These are phyloP conservation scores for Somion occarium DNA, from an alignment of 1,284 basidiomycete genomes.

Conservation along the genomic window DNA sequence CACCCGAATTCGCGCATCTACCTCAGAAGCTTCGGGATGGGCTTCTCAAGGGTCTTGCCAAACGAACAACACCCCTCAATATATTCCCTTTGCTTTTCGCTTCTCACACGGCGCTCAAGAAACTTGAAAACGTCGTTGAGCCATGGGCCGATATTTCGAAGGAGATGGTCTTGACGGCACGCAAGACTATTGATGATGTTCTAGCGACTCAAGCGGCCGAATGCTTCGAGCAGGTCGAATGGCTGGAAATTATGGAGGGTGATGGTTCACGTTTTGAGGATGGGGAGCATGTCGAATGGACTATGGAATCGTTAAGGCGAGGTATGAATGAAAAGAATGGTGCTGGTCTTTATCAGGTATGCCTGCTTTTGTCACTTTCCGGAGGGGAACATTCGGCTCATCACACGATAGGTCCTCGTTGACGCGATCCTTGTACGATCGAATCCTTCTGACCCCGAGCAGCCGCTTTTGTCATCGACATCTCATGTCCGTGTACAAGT, in stretches of 20 bases:
- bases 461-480: conserved; percentile 58
- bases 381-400: conserved; percentile 2
- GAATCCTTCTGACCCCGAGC: conserved; percentile 52
- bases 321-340: conserved; percentile 60
- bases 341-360: conserved; percentile 68
- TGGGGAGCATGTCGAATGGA: conserved; percentile 64
- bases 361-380: conserved; percentile 17
- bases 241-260: conserved; percentile 66
- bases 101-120: conserved; percentile 57
- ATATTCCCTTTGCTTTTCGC: conserved; percentile 66
- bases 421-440: conserved; percentile 69
- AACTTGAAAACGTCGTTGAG: conserved; percentile 49
- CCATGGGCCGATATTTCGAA: conserved; percentile 63
- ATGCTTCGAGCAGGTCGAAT: conserved; percentile 65
- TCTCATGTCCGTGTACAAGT: conserved; percentile 65
- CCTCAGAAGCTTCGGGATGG: conserved; percentile 62
- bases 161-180: conserved; percentile 58
- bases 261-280: conserved; percentile 73
- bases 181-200: conserved; percentile 57
- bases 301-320: conserved; percentile 60
- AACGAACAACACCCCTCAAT: conserved; percentile 59
- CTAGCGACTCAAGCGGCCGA: conserved; percentile 54
- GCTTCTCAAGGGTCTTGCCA: conserved; percentile 66
- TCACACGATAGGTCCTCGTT: conserved; percentile 56
- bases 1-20: conserved; percentile 69